Evolutionary conservation across 164 flowering plant genomes (phyloP), one percentile per base, ranked within the genome.

Genomic region (Vitis rotundifolia): DNA sequence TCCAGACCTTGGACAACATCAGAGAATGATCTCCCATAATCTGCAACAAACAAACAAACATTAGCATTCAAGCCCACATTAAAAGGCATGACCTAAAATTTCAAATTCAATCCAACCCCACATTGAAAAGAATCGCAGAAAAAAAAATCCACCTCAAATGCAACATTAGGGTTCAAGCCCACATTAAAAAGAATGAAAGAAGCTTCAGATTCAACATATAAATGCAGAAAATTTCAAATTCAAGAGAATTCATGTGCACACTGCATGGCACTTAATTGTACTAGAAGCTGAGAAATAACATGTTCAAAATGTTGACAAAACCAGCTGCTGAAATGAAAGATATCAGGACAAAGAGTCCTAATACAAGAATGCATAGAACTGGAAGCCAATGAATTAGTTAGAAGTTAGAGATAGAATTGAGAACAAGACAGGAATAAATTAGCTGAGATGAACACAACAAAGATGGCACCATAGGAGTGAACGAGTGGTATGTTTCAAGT

Each of bases 21-120:
- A 15, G 89, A 68, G 78, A 86, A 92, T 16, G 94, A 92, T 49
- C 75, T 79, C n/a, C 99, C 97, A 82, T 89, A 94, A 77, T 84
- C 98, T 94, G 88, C 83, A 81, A 22, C 48, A 70, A 63, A 54
- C 7, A 60, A 56, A 61, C 50, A 63, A 2, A 8, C 47, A 48
- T 28, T 60, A 11, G 22, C 11, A 22, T 55, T 22, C 29, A 47
- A 62, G 47, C 47, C 13, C 11, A 22, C 18, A 44, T 19, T 10
- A 19, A 7, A 18, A 18, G 15, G 1, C 19, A 49, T 55, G 10
- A 56, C 1, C 1, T 1, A 16, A 31, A 11, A 47, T 8, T 31
- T 9, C n/a, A 67, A 11, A 49, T 15, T n/a, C 16, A 31, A 49
- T 18, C 22, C 44, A 37, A 37, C n/a, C 16, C 8, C 18, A 66